Percentiles rank a stretch among this genome's conserved stretches.
These are phyloP conservation scores for Phytophthora nicotianae DNA, from an alignment of 352 stramenopile species.

Conservation along the genomic window DNA sequence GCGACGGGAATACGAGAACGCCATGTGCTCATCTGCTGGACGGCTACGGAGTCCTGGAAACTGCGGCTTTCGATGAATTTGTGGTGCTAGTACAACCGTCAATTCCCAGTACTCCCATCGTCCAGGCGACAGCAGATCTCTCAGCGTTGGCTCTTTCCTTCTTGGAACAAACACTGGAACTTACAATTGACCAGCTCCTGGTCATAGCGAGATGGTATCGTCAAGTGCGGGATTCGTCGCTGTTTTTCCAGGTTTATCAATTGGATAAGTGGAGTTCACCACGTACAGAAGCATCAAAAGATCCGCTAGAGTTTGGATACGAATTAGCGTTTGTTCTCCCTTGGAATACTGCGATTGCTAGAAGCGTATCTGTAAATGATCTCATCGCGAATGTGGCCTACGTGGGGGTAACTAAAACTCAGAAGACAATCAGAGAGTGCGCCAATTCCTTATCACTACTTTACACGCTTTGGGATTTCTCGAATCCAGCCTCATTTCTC, in stretches of 20 bases:
- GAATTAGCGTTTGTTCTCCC: slow-evolving; percentile 50
- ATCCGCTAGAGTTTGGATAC: slow-evolving; percentile 55
- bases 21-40: slow-evolving; percentile 46
- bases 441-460: slow-evolving; percentile 37
- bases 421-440: slow-evolving; percentile 33
- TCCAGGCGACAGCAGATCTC: slow-evolving; percentile 38
- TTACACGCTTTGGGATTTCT: slow-evolving; percentile 46
- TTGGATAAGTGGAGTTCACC: slow-evolving; percentile 39
- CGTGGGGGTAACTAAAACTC: background rate
- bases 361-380: slow-evolving; percentile 30
- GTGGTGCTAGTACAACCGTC: slow-evolving; percentile 38
- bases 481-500: slow-evolving; percentile 44
- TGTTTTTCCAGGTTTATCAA: slow-evolving; percentile 58
- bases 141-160: slow-evolving; percentile 46
- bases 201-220: slow-evolving; percentile 52
- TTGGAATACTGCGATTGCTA: slow-evolving; percentile 20
- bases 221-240: slow-evolving; percentile 34
- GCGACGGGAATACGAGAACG: slow-evolving; percentile 1
- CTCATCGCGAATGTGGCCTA: slow-evolving; percentile 46
- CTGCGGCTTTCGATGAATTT: slow-evolving; percentile 33
- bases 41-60: slow-evolving; percentile 41
- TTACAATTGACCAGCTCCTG: slow-evolving; percentile 36
- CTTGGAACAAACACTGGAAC: slow-evolving; percentile 35
- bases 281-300: slow-evolving; percentile 12
- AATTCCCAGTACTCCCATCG: slow-evolving; percentile 20